Evolutionary conservation across 2,329 filamentous ascomycete genomes (phyloP).

Genomic region (Pseudogymnoascus sp.): DNA sequence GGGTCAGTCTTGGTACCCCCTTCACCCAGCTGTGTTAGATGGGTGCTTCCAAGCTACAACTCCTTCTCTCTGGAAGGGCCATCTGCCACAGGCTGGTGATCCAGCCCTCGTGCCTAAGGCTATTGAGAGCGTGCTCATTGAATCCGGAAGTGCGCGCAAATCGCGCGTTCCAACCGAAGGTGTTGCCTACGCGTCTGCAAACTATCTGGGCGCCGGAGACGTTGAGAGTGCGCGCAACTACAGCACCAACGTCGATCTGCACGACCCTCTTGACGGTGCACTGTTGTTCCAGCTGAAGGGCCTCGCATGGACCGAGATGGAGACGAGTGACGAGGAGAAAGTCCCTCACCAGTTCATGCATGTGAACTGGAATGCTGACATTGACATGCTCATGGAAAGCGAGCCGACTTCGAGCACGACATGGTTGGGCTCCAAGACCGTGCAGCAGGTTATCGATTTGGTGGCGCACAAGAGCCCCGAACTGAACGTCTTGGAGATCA

Average conservation of each 20-base stretch:
- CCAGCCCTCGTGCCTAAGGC: conserved; percentile 18
- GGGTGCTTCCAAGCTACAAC: conserved; percentile 25
- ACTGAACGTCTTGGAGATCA: conserved; percentile 30
- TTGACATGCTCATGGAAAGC: conserved; percentile 16
- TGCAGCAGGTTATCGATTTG: conserved; percentile 27
- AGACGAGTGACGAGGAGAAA: not conserved
- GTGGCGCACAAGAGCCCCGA: conserved; percentile 31
- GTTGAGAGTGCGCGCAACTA: conserved; percentile 13
- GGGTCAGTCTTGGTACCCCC: conserved; percentile 25
- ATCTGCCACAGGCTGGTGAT: conserved; percentile 15
- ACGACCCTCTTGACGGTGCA: conserved; percentile 16
- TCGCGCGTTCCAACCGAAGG: conserved; percentile 7
- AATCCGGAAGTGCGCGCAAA: conserved; percentile 10
- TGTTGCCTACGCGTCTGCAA: conserved; percentile 4
- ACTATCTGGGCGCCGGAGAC: conserved; percentile 12
- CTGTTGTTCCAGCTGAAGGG: conserved; percentile 20
- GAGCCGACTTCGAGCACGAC: not conserved
- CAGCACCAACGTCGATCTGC: conserved; percentile 13
- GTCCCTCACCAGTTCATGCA: conserved; percentile 10
- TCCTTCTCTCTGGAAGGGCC: conserved; percentile 19
- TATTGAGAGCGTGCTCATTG: conserved; percentile 21
- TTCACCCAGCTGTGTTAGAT: conserved; percentile 31
- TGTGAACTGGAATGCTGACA: conserved; percentile 21
- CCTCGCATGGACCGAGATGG: conserved; percentile 17
- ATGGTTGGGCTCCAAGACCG: not conserved